A percentile compares a stretch with the other conserved stretches of the same genome.
These are phyloP conservation scores for Fusarium sp. DNA, from an alignment of 2,329 filamentous ascomycete genomes.

Conservation along the genomic window DNA sequence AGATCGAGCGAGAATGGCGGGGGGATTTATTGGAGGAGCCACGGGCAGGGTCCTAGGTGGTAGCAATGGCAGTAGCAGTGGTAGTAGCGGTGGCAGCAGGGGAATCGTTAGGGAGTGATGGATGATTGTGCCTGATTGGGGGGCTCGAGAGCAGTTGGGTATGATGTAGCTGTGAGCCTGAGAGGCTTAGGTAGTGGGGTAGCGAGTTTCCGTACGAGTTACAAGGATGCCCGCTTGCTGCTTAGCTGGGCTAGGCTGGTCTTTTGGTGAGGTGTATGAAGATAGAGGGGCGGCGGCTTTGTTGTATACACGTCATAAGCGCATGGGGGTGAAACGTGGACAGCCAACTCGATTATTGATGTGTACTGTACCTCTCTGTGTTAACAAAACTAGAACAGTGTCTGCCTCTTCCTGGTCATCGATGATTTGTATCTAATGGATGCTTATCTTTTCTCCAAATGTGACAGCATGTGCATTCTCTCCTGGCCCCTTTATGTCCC, in stretches of 20 bases:
- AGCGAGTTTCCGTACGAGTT: background rate
- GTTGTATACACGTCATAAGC: constrained; percentile 18
- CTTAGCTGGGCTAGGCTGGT: background rate
- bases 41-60: constrained; percentile 30
- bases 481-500: background rate
- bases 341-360: background rate
- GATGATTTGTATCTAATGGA: background rate
- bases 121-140: constrained; percentile 40
- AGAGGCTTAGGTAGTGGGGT: constrained; percentile 20
- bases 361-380: background rate
- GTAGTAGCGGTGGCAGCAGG: constrained; percentile 17
- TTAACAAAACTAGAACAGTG: background rate
- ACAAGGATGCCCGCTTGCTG: constrained; percentile 8
- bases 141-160: constrained; percentile 32
- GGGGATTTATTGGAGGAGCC: constrained; percentile 36
- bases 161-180: constrained; percentile 38
- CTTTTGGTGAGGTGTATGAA: constrained; percentile 1
- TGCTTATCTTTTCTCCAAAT: background rate
- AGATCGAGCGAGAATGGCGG: constrained; percentile 34
- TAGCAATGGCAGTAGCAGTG: constrained; percentile 11
- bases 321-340: background rate
- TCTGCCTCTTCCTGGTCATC: background rate
- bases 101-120: background rate
- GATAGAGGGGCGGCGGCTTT: constrained; percentile 7
- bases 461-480: background rate